Evolutionary conservation across 805 yeast genomes (phyloP).

Genomic region (Saccharomycopsis javanensis): DNA sequence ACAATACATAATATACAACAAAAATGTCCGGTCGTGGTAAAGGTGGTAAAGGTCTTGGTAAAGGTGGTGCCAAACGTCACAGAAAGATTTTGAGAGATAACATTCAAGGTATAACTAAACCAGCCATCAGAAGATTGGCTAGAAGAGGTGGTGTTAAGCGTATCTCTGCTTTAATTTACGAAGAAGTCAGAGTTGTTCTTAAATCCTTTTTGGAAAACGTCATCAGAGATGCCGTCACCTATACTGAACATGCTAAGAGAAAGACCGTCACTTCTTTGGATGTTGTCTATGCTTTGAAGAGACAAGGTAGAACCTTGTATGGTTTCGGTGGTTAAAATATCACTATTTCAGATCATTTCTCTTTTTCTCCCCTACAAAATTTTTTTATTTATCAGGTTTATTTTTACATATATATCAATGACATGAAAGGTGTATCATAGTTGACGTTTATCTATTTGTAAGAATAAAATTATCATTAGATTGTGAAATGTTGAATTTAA

Average conservation of each 20-base stretch:
- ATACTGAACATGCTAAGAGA: slow-evolving; percentile 99
- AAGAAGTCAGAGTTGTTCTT: slow-evolving; percentile 95
- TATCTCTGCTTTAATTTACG: slow-evolving; percentile 97
- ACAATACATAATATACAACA: slow-evolving; percentile 31
- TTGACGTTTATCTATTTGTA: not conserved
- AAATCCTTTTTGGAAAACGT: slow-evolving; percentile 94
- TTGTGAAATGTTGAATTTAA: too few relatives aligned
- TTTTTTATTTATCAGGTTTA: not conserved
- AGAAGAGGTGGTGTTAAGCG: slow-evolving; percentile 99
- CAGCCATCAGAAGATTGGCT: slow-evolving; percentile 99
- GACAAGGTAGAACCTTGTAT: slow-evolving; percentile 99
- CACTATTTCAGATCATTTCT: not conserved
- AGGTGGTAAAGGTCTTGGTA: slow-evolving; percentile 99
- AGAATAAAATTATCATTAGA: too few relatives aligned
- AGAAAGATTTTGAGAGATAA: slow-evolving; percentile 98
- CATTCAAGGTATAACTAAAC: slow-evolving; percentile 99
- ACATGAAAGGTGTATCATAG: slow-evolving; percentile 3
- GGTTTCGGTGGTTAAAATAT: slow-evolving; percentile 96
- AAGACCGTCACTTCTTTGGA: slow-evolving; percentile 98
- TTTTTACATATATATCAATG: slow-evolving; percentile 1
- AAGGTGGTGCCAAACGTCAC: slow-evolving; percentile 99
- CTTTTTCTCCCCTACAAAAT: not conserved
- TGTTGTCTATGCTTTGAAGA: slow-evolving; percentile 98
- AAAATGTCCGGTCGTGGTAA: slow-evolving; percentile 99
- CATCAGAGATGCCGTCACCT: slow-evolving; percentile 98